A percentile compares a stretch with the other conserved stretches of the same genome.
Conservation (phyloP, 371 early-diverging fungal genomes). For the Parasitella parasitica region DNA sequence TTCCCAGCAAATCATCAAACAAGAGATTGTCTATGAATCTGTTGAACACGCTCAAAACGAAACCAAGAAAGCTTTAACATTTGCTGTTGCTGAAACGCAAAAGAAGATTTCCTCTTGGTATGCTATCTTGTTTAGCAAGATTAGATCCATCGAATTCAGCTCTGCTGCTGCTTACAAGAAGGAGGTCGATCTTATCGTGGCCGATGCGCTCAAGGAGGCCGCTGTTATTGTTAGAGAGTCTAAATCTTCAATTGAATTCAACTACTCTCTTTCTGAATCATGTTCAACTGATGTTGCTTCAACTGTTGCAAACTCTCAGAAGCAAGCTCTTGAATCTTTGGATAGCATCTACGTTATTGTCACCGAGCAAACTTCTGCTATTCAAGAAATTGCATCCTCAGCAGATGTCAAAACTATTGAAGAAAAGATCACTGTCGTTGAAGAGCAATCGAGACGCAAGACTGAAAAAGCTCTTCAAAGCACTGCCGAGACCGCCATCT, state of each 20-base stretch:
- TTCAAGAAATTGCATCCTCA: constrained; percentile 17
- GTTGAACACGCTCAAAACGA: constrained; percentile 19
- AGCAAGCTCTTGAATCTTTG: constrained; percentile 29
- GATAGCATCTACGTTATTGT: constrained; percentile 30
- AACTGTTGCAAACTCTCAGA: constrained; percentile 20
- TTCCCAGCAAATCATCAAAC: not conserved
- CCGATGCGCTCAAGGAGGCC: constrained; percentile 9
- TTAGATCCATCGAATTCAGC: constrained; percentile 1
- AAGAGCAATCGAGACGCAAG: constrained; percentile 28
- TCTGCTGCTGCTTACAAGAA: not conserved
- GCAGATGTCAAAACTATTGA: constrained; percentile 7
- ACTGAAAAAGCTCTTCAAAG: constrained; percentile 21
- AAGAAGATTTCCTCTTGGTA: constrained; percentile 11
- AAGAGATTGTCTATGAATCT: constrained; percentile 14
- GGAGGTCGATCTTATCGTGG: constrained; percentile 13
- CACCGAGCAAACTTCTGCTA: constrained; percentile 15
- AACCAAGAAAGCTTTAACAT: not conserved
- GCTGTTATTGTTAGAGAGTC: constrained; percentile 16
- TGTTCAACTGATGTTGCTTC: constrained; percentile 8
- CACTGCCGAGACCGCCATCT: constrained; percentile 25
- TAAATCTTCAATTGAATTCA: constrained; percentile 5
- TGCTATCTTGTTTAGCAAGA: constrained; percentile 14
- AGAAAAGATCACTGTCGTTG: constrained; percentile 18
- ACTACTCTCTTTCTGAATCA: constrained; percentile 14
- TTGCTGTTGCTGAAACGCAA: constrained; percentile 5